These are phyloP conservation scores for Alopecurus myosuroides DNA, from an alignment of 176 grass and related monocot genomes.

Conservation along the genomic window DNA sequence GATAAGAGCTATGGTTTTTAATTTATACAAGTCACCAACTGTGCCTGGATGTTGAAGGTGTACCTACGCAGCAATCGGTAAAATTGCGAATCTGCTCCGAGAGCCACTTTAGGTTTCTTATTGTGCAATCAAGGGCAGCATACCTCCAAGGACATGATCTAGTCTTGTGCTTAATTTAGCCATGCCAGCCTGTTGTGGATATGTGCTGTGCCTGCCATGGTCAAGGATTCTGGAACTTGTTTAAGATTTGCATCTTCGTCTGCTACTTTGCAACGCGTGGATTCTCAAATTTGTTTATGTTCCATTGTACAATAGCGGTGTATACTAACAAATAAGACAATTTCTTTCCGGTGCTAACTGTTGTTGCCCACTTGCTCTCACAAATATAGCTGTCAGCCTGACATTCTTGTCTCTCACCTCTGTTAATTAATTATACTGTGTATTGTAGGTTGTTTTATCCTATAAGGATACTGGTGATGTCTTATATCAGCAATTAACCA, in stretches of 20 bases:
- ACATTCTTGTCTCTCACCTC: background rate
- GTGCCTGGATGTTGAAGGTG: background rate
- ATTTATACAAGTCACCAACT: background rate
- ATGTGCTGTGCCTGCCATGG: background rate
- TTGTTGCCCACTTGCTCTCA: background rate
- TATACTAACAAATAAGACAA: background rate
- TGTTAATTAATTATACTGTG: background rate
- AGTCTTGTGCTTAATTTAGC: background rate
- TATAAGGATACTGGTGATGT: background rate
- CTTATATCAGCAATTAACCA: background rate
- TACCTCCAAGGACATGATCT: background rate
- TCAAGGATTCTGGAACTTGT: conserved; percentile 4
- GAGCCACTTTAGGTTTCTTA: background rate
- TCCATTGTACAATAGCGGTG: background rate
- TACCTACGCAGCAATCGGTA: background rate
- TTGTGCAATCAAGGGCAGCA: background rate
- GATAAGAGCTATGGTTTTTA: background rate
- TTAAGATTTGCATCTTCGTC: background rate
- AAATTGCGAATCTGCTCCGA: background rate
- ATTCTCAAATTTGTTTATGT: background rate
- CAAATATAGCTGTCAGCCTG: background rate
- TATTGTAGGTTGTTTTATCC: background rate
- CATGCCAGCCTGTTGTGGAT: background rate
- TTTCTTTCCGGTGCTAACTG: background rate
- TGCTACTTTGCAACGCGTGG: background rate